Percentiles rank a stretch among this genome's conserved stretches.
These are phyloP conservation scores for Cryptosporidium baileyi DNA, from an alignment of 169 alveolate genomes.

Conservation along the genomic window DNA sequence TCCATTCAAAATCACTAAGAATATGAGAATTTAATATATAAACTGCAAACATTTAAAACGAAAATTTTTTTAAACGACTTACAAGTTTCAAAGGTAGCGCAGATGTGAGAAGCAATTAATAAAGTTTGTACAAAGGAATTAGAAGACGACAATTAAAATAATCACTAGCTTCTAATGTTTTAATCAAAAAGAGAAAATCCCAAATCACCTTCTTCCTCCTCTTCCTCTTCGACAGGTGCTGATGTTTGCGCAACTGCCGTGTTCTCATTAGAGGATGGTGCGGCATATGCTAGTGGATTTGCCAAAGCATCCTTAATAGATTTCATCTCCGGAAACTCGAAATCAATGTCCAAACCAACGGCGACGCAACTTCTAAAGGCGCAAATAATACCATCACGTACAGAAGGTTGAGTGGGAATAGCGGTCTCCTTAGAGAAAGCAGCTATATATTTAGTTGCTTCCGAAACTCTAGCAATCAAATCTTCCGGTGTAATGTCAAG, in stretches of 20 bases:
- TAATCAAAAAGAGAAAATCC: constrained; percentile 92
- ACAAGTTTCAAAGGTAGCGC: too few species aligned
- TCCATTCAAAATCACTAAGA: too few species aligned
- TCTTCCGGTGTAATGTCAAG: constrained; percentile 93
- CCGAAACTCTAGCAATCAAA: constrained; percentile 84
- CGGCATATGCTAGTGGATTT: constrained; percentile 89
- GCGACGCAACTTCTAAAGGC: constrained; percentile 97
- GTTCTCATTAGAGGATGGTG: constrained; percentile 85
- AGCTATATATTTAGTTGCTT: constrained; percentile 90
- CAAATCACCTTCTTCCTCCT: constrained; percentile 95
- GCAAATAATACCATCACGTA: constrained; percentile 91
- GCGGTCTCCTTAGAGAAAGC: constrained; percentile 93
- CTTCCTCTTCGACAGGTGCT: constrained; percentile 87
- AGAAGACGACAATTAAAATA: background rate
- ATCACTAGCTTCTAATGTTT: background rate
- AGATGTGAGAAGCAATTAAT: too few species aligned
- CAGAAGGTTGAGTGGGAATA: constrained; percentile 92
- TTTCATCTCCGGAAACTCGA: constrained; percentile 93
- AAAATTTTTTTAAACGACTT: too few species aligned
- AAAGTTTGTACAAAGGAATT: background rate
- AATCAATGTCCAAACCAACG: constrained; percentile 92
- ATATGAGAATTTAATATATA: too few species aligned
- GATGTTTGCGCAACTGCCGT: constrained; percentile 79
- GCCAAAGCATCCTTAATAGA: constrained; percentile 88
- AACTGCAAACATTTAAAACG: too few species aligned